Evolutionary conservation across 306 rosid species (phyloP).

Genomic region (Phaseolus lunatus): DNA sequence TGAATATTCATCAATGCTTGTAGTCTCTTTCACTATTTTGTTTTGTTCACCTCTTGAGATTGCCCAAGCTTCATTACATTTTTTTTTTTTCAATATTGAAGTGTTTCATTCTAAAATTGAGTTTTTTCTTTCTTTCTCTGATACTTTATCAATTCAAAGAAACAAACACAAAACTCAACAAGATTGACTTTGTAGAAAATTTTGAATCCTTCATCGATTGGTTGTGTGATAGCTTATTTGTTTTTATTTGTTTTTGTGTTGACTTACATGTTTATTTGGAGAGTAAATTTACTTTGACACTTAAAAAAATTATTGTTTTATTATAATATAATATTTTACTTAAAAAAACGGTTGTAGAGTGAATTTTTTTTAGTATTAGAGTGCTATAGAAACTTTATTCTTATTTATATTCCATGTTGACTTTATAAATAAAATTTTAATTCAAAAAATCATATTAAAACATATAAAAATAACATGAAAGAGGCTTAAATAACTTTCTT

Average conservation of each 20-base stretch:
- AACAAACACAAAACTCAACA: neutral
- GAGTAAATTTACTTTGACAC: no score
- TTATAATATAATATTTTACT: no score
- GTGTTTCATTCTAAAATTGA: slow-evolving; percentile 2
- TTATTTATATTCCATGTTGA: no score
- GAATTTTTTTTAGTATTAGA: no score
- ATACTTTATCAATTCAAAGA: neutral
- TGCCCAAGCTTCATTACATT: slow-evolving; percentile 24
- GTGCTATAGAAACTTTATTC: no score
- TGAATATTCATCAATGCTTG: slow-evolving; percentile 41
- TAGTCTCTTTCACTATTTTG: slow-evolving; percentile 32
- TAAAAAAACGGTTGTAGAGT: no score
- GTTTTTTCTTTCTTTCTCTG: neutral
- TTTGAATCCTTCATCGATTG: neutral
- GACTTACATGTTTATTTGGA: neutral
- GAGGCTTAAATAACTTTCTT: no score
- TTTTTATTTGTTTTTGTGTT: neutral
- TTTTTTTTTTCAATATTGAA: neutral
- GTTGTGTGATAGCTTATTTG: no score
- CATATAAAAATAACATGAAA: no score
- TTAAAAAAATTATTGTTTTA: no score
- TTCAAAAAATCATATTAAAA: no score
- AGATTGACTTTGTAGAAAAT: neutral
- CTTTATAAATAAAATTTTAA: no score
- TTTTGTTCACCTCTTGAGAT: slow-evolving; percentile 11